Evolutionary conservation across 2,329 filamentous ascomycete species (phyloP).

Genomic region (Thelonectria blattea): DNA sequence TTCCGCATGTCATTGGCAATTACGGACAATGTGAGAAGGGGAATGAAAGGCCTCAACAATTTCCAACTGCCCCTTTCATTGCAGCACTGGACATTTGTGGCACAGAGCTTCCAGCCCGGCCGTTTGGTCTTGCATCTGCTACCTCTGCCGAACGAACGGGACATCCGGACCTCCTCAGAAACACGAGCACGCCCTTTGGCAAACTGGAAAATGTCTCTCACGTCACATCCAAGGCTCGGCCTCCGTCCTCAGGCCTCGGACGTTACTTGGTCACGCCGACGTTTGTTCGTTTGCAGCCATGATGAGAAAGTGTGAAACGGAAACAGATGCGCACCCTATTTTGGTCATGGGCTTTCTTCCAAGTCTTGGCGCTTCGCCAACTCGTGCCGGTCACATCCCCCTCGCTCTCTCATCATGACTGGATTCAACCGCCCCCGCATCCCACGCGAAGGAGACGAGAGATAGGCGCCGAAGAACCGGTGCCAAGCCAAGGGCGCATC

Average conservation of each 20-base stretch:
- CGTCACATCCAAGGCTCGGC: not conserved
- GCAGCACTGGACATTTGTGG: constrained; percentile 16
- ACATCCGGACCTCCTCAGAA: constrained; percentile 7
- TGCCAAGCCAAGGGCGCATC: not conserved
- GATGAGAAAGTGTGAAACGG: not conserved
- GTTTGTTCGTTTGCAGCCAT: constrained; percentile 8
- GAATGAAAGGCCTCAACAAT: not conserved
- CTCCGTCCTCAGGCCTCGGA: constrained; percentile 8
- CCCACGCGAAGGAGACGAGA: not conserved
- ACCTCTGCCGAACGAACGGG: constrained; percentile 12
- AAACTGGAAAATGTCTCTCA: not conserved
- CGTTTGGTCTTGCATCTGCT: not conserved
- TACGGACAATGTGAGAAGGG: not conserved
- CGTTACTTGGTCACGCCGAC: not conserved
- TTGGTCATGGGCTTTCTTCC: not conserved
- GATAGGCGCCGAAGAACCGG: not conserved
- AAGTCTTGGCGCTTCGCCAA: not conserved
- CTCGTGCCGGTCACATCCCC: not conserved
- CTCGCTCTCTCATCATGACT: not conserved
- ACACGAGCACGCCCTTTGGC: not conserved
- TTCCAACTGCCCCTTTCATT: not conserved
- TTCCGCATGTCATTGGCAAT: not conserved
- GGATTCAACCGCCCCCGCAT: not conserved
- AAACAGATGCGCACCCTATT: not conserved
- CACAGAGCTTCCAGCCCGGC: constrained; percentile 8